These are phyloP conservation scores for Exophiala oligosperma DNA, from an alignment of 2,329 filamentous ascomycete genomes.

Conservation along the genomic window DNA sequence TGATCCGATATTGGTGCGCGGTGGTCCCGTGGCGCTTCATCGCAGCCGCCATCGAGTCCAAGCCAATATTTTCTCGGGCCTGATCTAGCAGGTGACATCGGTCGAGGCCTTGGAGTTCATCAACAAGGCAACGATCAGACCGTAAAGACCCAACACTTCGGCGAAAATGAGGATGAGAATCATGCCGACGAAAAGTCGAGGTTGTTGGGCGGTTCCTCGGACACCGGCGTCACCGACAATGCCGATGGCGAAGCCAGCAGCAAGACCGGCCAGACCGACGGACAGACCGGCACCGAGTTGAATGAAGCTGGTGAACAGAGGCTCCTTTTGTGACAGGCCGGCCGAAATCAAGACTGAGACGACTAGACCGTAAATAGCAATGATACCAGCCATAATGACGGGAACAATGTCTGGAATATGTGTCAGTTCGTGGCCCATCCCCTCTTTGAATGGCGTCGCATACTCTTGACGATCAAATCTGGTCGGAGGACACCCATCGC, in stretches of 20 bases:
- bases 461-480: slow-evolving; percentile 99
- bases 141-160: slow-evolving; percentile 99
- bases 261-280: slow-evolving; percentile 79
- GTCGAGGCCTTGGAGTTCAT: slow-evolving; percentile 94
- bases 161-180: slow-evolving; percentile 99
- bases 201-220: slow-evolving; percentile 53
- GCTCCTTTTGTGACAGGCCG: slow-evolving; percentile 68
- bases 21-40: slow-evolving; percentile 14
- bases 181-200: slow-evolving; percentile 76
- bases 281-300: slow-evolving; percentile 81
- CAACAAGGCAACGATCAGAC: slow-evolving; percentile 95
- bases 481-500: slow-evolving; percentile 97
- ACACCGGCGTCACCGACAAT: slow-evolving; percentile 67
- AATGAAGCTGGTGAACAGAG: slow-evolving; percentile 80
- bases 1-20: neutral
- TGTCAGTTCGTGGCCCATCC: neutral
- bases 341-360: slow-evolving; percentile 86
- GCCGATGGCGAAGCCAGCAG: slow-evolving; percentile 81
- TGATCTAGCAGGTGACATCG: slow-evolving; percentile 60
- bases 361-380: slow-evolving; percentile 95
- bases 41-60: slow-evolving; percentile 17
- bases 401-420: slow-evolving; percentile 22
- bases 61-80: neutral
- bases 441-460: slow-evolving; percentile 36
- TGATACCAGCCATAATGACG: slow-evolving; percentile 99